Conservation (phyloP, 2,329 filamentous ascomycete genomes). For the Xylaria sp. region DNA sequence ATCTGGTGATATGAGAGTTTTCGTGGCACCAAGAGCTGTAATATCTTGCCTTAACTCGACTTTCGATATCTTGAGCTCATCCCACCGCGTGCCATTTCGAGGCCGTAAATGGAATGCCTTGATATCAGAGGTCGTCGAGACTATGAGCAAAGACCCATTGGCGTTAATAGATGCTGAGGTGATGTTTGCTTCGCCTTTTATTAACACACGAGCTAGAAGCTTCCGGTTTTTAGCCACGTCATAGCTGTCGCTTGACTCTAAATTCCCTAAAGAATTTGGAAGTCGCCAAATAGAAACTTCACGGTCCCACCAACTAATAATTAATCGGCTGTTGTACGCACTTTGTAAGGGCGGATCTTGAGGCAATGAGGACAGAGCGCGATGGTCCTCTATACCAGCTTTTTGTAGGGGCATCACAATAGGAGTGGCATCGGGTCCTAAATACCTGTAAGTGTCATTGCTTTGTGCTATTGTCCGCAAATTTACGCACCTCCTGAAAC, state of each 20-base stretch:
- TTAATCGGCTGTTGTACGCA: constrained; percentile 76
- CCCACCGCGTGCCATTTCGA: constrained; percentile 61
- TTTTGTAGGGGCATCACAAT: constrained; percentile 83
- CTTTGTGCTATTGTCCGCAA: not conserved
- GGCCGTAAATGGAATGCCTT: constrained; percentile 79
- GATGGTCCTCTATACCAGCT: constrained; percentile 82
- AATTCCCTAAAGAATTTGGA: constrained; percentile 58
- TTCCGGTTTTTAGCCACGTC: constrained; percentile 67
- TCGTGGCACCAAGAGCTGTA: constrained; percentile 71
- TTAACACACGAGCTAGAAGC: constrained; percentile 74
- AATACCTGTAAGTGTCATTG: constrained; percentile 47
- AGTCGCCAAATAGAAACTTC: constrained; percentile 85
- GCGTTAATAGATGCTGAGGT: constrained; percentile 77
- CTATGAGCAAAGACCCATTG: constrained; percentile 78
- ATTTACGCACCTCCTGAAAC: constrained; percentile 82
- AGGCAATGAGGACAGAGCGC: constrained; percentile 84
- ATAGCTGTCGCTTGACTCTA: constrained; percentile 57
- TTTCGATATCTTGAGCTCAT: constrained; percentile 76
- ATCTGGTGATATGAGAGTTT: constrained; percentile 76
- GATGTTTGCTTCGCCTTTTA: constrained; percentile 83
- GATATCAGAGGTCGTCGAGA: constrained; percentile 77
- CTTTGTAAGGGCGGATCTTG: constrained; percentile 80
- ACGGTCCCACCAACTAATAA: constrained; percentile 93
- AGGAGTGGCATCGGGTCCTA: constrained; percentile 86
- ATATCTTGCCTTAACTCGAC: constrained; percentile 71